These are phyloP conservation scores for Globisporangium iwayamae DNA, from an alignment of 352 stramenopile genomes.

Conservation along the genomic window DNA sequence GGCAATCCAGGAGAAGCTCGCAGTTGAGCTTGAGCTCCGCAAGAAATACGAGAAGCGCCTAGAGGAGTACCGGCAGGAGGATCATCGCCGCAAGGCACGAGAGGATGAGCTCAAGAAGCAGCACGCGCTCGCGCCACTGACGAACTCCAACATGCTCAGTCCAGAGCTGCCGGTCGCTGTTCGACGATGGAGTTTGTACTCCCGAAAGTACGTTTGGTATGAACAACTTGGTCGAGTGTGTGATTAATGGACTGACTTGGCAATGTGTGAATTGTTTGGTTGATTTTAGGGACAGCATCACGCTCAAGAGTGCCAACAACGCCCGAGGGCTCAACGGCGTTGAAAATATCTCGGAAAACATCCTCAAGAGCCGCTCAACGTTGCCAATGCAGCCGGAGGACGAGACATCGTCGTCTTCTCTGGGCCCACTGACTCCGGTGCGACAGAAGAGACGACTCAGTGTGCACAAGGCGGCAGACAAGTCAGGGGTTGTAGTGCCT, in stretches of 20 bases:
- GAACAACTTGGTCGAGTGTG: neutral
- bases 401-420: constrained; percentile 2
- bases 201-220: constrained; percentile 45
- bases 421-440: constrained; percentile 22
- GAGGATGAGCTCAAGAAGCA: constrained; percentile 47
- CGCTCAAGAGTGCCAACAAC: constrained; percentile 29
- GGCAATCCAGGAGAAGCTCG: constrained; percentile 63
- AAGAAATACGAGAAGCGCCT: constrained; percentile 77
- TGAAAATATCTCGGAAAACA: constrained; percentile 80
- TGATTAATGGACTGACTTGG: neutral
- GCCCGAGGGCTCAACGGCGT: constrained; percentile 44
- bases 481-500: neutral
- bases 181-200: constrained; percentile 68
- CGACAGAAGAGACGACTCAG: constrained; percentile 26
- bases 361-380: constrained; percentile 43
- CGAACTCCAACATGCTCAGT: constrained; percentile 21
- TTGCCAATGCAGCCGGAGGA: constrained; percentile 33
- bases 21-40: constrained; percentile 53
- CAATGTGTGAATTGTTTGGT: constrained; percentile 5
- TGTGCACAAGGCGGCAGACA: constrained; percentile 13
- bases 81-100: constrained; percentile 41
- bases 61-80: constrained; percentile 69
- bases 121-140: constrained; percentile 32
- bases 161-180: constrained; percentile 39
- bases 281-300: constrained; percentile 29